Percentiles rank a stretch among this genome's conserved stretches.
These are phyloP conservation scores for Aspergillus ochraceus DNA, from an alignment of 2,329 filamentous ascomycete species.

Conservation along the genomic window DNA sequence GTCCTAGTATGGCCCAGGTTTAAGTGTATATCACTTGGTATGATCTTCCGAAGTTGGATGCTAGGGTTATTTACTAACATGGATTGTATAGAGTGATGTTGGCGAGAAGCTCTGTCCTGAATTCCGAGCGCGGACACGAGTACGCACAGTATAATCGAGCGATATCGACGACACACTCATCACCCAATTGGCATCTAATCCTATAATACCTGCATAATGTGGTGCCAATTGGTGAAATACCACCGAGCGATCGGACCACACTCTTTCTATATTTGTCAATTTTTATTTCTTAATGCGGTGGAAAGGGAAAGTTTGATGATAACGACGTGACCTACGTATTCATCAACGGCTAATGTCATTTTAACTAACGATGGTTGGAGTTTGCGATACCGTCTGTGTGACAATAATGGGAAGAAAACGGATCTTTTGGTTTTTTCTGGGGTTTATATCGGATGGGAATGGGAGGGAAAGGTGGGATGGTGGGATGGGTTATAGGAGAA, in stretches of 20 bases:
- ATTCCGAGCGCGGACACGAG: neutral
- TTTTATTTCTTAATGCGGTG: neutral
- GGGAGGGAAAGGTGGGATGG: neutral
- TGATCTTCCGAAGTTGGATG: neutral
- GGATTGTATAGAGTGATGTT: neutral
- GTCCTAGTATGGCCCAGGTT: constrained; percentile 47
- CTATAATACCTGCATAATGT: neutral
- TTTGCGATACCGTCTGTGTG: neutral
- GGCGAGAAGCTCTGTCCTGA: neutral
- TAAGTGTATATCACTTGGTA: constrained; percentile 22
- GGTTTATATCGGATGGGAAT: neutral
- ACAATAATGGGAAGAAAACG: neutral
- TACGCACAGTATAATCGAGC: neutral
- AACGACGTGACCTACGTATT: neutral
- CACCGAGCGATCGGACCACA: neutral
- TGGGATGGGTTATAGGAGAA: neutral
- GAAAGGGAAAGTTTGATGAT: neutral
- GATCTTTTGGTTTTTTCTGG: neutral
- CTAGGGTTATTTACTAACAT: neutral
- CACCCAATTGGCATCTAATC: neutral
- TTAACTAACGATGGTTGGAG: neutral
- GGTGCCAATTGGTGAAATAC: neutral
- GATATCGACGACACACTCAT: neutral
- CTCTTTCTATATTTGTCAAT: neutral
- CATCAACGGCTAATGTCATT: neutral